Evolutionary conservation across 345 rosid genomes (phyloP).

Genomic region (Boechera stricta): DNA sequence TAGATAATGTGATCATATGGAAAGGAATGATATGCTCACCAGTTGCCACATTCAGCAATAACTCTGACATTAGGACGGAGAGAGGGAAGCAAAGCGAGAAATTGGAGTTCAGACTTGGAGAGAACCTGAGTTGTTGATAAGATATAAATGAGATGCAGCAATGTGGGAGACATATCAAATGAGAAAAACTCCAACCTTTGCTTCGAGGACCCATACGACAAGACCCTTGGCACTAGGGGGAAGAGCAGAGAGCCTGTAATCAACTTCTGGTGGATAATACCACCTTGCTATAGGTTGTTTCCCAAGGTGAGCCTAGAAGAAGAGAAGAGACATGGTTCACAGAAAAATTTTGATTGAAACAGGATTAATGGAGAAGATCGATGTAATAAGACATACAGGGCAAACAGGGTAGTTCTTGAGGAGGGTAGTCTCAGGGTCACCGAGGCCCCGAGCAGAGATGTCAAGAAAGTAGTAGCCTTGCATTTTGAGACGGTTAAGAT

Average conservation of each 20-base stretch:
- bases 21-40: slow-evolving; percentile 50
- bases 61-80: slow-evolving; percentile 89
- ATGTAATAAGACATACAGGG: slow-evolving; percentile 55
- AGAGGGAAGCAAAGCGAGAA: slow-evolving; percentile 85
- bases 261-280: slow-evolving; percentile 95
- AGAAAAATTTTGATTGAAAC: not conserved
- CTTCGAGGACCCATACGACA: slow-evolving; percentile 87
- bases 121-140: slow-evolving; percentile 57
- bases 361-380: not conserved
- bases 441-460: slow-evolving; percentile 90
- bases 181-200: slow-evolving; percentile 59
- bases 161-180: not conserved
- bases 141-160: slow-evolving; percentile 7
- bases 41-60: slow-evolving; percentile 88
- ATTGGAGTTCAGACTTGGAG: slow-evolving; percentile 85
- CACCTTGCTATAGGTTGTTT: slow-evolving; percentile 97
- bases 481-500: slow-evolving; percentile 66
- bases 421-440: slow-evolving; percentile 93
- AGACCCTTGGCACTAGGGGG: slow-evolving; percentile 88
- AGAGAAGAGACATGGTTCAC: slow-evolving; percentile 13
- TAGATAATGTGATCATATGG: not conserved
- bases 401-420: slow-evolving; percentile 88
- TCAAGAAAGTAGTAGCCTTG: slow-evolving; percentile 94
- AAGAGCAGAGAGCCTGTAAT: slow-evolving; percentile 71
- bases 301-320: slow-evolving; percentile 75